A percentile compares a stretch with the other conserved stretches of the same genome.
phyloP scores from a whole-genome alignment of 306 rosid species.

The Gillenia trifoliata region DNA sequence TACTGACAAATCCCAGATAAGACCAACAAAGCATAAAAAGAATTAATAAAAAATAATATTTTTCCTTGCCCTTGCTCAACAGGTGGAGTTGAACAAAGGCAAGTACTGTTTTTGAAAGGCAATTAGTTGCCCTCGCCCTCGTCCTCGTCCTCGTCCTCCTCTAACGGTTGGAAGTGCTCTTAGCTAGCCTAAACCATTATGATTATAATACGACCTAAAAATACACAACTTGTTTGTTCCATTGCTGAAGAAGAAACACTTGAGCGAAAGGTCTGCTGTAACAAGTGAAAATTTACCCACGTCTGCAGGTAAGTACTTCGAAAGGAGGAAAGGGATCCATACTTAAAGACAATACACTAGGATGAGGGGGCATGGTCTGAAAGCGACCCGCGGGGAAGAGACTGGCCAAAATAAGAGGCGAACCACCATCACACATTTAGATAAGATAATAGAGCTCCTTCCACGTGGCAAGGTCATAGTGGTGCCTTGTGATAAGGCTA shows the following conservation, averaged over 20 bases:
- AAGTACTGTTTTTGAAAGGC: no score
- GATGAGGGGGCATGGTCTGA: not conserved
- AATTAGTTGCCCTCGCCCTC: no score
- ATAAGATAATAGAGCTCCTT: conserved; percentile 1
- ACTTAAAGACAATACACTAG: not conserved
- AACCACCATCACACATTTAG: conserved; percentile 8
- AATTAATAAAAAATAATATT: no score
- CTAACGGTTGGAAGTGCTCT: no score
- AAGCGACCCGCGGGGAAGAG: not conserved
- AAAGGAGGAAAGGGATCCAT: not conserved
- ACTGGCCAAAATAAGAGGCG: not conserved
- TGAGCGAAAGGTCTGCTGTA: not conserved
- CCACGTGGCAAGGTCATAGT: not conserved
- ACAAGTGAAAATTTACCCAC: not conserved
- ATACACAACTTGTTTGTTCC: no score
- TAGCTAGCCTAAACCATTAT: not conserved
- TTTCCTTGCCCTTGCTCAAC: no score
- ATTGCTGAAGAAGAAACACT: not conserved
- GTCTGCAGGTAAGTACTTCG: not conserved
- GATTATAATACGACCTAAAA: not conserved
- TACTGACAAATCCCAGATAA: no score
- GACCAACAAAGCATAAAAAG: no score
- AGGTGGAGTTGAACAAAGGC: no score
- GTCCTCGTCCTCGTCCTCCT: no score
- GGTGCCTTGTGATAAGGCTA: conserved; percentile 5